Base-by-base conservation (phyloP, 2,329 filamentous ascomycete genomes). In the Aspergillus cejpii region DNA sequence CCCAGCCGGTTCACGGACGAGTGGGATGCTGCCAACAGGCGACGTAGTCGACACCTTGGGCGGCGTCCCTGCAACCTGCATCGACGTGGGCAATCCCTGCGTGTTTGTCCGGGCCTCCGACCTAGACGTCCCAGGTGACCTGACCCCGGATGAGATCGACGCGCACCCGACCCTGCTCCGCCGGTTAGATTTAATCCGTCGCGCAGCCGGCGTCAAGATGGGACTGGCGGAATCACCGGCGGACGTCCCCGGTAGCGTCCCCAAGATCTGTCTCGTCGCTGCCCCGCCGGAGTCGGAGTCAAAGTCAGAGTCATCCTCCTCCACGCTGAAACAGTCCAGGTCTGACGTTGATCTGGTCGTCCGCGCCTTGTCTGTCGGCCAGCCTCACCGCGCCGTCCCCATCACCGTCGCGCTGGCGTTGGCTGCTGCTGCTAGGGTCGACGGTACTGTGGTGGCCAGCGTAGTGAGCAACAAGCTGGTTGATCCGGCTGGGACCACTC, bases 31-130 rank as follows among this genome's bases (percentile, higher is more conserved):
- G 6, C 81, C 81, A 0, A 85, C 82, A 0, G 79, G 79, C 0
- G 76, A 74, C 29, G 56, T 66, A 0, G 57, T 74, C 0, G 80
- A 85, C 55, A 57, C 41, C 0, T 66, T 85, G 12, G 66, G 72
- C 6, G 71, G 68, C 0, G 60, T 79, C 3, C 53, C 59, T 3
- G 77, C 73, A 0, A 82, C 78, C 1, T 77, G 81, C 20, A 71
- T 84, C 1, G 83, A 85, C 49, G 78, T 78, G 1, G 76, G 76
- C 1, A 84, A 84, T 52, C 83, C 82, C 0, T 78, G 76, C 37
- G 72, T 82, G 11, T 85, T 85, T 55, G 66, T 85, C 0, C 66
- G 66, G 6, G 78, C 80, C 0, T 56, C 66, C 1, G 75, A 80
- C 46, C 56, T 84, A 1, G 72, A 65, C 0, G 58, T 63, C 1